These are phyloP conservation scores for Russula virescens DNA, from an alignment of 768 basidiomycete genomes.

Conservation along the genomic window DNA sequence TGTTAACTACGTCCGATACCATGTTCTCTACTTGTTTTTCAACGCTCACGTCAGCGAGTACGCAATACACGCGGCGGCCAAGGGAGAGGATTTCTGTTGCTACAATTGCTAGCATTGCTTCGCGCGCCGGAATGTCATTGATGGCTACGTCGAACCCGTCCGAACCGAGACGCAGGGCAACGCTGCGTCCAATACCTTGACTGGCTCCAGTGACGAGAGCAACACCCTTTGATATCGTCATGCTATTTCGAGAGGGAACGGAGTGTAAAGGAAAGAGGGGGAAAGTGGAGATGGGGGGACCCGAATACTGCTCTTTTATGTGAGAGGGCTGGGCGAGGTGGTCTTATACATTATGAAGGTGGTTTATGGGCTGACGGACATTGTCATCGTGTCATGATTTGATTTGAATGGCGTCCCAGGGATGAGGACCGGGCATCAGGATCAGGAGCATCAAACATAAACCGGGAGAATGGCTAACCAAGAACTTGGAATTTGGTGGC, in stretches of 20 bases:
- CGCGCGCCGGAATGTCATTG: conserved; percentile 31
- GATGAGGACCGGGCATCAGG: no score
- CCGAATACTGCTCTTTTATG: no score
- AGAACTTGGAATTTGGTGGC: no score
- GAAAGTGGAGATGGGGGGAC: background rate
- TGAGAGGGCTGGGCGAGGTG: no score
- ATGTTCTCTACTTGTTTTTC: conserved; percentile 27
- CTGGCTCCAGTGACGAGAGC: conserved; percentile 18
- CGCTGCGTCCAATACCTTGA: conserved; percentile 28
- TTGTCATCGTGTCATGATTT: no score
- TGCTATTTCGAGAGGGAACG: background rate
- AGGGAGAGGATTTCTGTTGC: conserved; percentile 22
- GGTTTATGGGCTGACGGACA: no score
- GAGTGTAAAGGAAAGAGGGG: background rate
- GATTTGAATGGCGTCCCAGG: no score
- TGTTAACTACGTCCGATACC: conserved; percentile 25
- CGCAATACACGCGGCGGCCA: conserved; percentile 24
- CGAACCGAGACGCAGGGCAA: conserved; percentile 32
- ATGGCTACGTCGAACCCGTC: conserved; percentile 33
- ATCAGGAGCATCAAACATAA: no score
- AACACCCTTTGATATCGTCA: background rate
- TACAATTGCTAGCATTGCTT: conserved; percentile 28
- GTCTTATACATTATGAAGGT: no score
- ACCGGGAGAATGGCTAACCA: no score
- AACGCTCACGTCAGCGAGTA: conserved; percentile 17